Evolutionary conservation across 2,329 filamentous ascomycete genomes (phyloP).

Genomic region (Diaporthe vaccinii): DNA sequence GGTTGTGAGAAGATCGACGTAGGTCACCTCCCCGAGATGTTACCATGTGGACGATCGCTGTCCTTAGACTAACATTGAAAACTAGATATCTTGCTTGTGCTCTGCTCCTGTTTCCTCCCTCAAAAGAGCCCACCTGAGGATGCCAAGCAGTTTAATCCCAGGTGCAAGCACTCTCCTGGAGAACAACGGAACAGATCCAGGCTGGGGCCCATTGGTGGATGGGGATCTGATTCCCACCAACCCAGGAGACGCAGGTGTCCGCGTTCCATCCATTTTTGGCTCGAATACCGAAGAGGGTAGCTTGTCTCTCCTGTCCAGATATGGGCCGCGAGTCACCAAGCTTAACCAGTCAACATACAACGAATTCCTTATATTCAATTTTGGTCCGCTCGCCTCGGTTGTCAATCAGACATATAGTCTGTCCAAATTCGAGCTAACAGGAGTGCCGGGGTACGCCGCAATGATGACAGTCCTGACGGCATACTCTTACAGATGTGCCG

Average conservation of each 20-base stretch:
- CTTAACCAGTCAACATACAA: constrained; percentile 6
- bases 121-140: not conserved
- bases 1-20: not conserved
- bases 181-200: constrained; percentile 1
- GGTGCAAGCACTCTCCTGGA: constrained; percentile 18
- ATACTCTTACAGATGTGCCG: not conserved
- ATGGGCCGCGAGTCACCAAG: not conserved
- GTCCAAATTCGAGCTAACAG: not conserved
- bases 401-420: constrained; percentile 7
- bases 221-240: not conserved
- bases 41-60: not conserved
- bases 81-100: constrained; percentile 12
- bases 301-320: not conserved
- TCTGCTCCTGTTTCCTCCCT: not conserved
- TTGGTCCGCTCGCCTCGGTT: not conserved
- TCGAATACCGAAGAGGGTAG: constrained; percentile 3
- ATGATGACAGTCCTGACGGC: constrained; percentile 4
- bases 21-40: not conserved
- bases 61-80: not conserved
- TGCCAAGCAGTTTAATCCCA: not conserved
- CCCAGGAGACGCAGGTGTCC: constrained; percentile 3
- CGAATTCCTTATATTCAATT: not conserved
- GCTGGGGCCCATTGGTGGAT: constrained; percentile 12
- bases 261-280: constrained; percentile 7
- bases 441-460: not conserved